These are phyloP conservation scores for Glomus cerebriforme DNA, from an alignment of 192 early-diverging fungal species.

Conservation along the genomic window DNA sequence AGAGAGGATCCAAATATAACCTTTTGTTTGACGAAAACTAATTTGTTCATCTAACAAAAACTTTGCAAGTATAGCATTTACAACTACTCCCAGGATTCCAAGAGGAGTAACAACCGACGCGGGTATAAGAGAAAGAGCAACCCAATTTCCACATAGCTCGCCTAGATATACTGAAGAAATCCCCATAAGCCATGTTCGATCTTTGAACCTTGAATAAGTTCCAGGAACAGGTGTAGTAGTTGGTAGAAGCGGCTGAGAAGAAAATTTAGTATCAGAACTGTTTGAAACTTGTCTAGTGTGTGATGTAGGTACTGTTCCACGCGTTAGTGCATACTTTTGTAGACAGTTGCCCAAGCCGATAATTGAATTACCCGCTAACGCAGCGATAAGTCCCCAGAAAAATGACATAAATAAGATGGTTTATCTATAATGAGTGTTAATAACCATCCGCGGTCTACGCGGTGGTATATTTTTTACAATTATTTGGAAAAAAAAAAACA, in stretches of 20 bases:
- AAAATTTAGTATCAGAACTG: not conserved
- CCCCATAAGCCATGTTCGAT: conserved; percentile 31
- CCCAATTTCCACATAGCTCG: conserved; percentile 36
- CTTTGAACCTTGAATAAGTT: conserved; percentile 34
- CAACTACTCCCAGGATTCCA: conserved; percentile 38
- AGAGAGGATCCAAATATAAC: conserved; percentile 25
- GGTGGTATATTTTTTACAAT: too few species aligned
- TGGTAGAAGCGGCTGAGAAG: conserved; percentile 9
- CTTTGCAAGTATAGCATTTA: conserved; percentile 32
- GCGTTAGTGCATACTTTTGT: conserved; percentile 35
- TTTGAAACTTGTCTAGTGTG: not conserved
- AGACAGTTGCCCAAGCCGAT: conserved; percentile 36
- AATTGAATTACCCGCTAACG: conserved; percentile 36
- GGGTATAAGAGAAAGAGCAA: conserved; percentile 33
- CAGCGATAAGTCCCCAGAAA: conserved; percentile 16
- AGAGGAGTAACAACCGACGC: conserved; percentile 36
- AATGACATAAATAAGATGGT: not conserved
- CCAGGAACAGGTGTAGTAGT: not conserved
- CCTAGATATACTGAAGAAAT: conserved; percentile 30
- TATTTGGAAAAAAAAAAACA: too few species aligned
- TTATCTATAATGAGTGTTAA: too few species aligned
- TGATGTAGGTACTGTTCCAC: not conserved
- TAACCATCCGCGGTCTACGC: too few species aligned
- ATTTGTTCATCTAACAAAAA: conserved; percentile 32
- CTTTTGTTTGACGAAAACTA: conserved; percentile 6